Evolutionary conservation across 371 early-diverging fungal species (phyloP).

Genomic region (Synchytrium microbalum): DNA sequence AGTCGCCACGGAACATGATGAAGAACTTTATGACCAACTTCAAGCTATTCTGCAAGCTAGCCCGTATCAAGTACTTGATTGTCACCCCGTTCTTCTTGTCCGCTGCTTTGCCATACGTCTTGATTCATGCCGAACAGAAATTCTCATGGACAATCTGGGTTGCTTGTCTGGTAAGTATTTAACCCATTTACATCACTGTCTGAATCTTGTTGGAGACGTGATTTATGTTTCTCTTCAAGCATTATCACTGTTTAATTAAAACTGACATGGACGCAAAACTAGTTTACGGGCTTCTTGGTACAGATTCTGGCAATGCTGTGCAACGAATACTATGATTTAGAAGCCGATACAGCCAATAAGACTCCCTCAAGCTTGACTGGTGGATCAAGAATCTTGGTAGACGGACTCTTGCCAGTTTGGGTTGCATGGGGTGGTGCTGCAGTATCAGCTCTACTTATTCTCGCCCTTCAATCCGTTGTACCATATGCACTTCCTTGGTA

Average conservation of each 20-base stretch:
- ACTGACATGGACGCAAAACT: no score
- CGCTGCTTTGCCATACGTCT: not conserved
- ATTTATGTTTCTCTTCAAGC: no score
- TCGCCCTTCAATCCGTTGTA: not conserved
- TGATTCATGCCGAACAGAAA: not conserved
- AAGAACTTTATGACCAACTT: not conserved
- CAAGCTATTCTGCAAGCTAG: not conserved
- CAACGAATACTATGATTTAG: not conserved
- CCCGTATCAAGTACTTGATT: not conserved
- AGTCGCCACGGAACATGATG: no score
- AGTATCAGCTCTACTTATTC: not conserved
- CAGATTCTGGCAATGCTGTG: not conserved
- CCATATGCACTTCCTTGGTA: not conserved
- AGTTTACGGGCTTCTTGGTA: not conserved
- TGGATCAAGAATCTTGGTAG: not conserved
- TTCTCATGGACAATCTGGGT: not conserved
- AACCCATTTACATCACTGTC: no score
- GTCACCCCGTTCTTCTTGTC: not conserved
- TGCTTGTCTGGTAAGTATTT: not conserved
- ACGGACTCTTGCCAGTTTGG: not conserved
- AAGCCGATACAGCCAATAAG: not conserved
- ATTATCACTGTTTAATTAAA: no score
- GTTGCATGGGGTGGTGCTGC: not conserved
- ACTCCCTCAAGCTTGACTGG: not conserved
- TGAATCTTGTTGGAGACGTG: no score